phyloP scores from a whole-genome alignment of 768 basidiomycete species.

The Leccinum truebloodii region DNA sequence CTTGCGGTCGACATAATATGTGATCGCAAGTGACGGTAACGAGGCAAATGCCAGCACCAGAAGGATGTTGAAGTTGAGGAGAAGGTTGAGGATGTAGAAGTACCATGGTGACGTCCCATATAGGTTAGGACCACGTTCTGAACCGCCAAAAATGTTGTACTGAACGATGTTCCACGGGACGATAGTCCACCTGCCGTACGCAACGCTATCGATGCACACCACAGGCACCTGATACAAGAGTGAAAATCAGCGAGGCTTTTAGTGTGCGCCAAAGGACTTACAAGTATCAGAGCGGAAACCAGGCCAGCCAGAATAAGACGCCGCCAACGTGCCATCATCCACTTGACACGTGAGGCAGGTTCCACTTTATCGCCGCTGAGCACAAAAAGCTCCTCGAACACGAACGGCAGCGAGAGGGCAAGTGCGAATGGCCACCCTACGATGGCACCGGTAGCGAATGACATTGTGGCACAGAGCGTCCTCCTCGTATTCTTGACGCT shows the following conservation, averaged over 20 bases:
- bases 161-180: constrained; percentile 92
- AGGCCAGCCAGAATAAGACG: constrained; percentile 56
- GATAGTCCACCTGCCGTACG: constrained; percentile 76
- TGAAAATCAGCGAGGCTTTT: neutral
- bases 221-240: constrained; percentile 73
- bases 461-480: constrained; percentile 63
- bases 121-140: constrained; percentile 81
- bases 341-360: constrained; percentile 43
- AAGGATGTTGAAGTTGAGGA: constrained; percentile 92
- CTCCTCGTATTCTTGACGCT: constrained; percentile 52
- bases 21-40: constrained; percentile 75
- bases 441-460: constrained; percentile 80
- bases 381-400: constrained; percentile 86
- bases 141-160: constrained; percentile 89
- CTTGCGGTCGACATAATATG: constrained; percentile 71
- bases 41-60: constrained; percentile 79
- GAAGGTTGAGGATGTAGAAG: constrained; percentile 86
- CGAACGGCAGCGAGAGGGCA: constrained; percentile 83
- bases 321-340: constrained; percentile 63
- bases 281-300: constrained; percentile 61
- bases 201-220: constrained; percentile 77
- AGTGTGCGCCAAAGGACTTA: constrained; percentile 34
- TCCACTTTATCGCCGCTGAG: constrained; percentile 66
- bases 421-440: constrained; percentile 98
- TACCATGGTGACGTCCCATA: constrained; percentile 90